Percentiles rank a stretch among this genome's conserved stretches.
phyloP scores from a whole-genome alignment of 108 stramenopile genomes.

The Cyclotella kingstonii region DNA sequence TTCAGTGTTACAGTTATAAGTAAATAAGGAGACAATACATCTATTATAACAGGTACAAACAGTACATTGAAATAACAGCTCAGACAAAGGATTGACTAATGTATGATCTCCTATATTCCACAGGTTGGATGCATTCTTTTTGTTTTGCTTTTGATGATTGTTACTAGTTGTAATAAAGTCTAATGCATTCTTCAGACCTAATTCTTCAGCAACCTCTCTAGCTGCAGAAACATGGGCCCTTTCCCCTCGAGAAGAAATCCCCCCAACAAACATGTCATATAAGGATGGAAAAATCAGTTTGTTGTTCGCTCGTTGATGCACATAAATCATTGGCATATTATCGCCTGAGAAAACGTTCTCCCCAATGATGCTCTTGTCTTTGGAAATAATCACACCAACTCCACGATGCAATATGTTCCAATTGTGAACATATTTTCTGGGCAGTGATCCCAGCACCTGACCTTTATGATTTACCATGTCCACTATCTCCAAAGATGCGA shows the following conservation, averaged over 20 bases:
- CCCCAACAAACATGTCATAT: constrained; percentile 89
- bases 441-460: constrained; percentile 31
- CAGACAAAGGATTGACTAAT: constrained; percentile 29
- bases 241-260: constrained; percentile 61
- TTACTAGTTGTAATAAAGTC: too few species aligned
- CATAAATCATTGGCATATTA: constrained; percentile 47
- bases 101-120: background rate
- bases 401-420: constrained; percentile 76
- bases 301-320: constrained; percentile 60
- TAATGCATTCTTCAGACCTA: constrained; percentile 54
- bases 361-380: constrained; percentile 31
- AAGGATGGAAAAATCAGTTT: constrained; percentile 80
- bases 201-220: constrained; percentile 77
- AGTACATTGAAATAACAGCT: constrained; percentile 56
- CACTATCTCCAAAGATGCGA: constrained; percentile 23
- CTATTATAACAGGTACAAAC: constrained; percentile 81
- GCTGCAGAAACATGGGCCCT: constrained; percentile 52
- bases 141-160: background rate
- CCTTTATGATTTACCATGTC: constrained; percentile 38
- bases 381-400: constrained; percentile 66
- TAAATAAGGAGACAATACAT: constrained; percentile 71
- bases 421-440: constrained; percentile 63
- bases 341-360: background rate
- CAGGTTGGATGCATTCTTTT: background rate
- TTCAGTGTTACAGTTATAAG: constrained; percentile 40